A percentile compares a stretch with the other conserved stretches of the same genome.
phyloP scores from a whole-genome alignment of 805 yeast species.

The Schwanniomyces vanrijiae region DNA sequence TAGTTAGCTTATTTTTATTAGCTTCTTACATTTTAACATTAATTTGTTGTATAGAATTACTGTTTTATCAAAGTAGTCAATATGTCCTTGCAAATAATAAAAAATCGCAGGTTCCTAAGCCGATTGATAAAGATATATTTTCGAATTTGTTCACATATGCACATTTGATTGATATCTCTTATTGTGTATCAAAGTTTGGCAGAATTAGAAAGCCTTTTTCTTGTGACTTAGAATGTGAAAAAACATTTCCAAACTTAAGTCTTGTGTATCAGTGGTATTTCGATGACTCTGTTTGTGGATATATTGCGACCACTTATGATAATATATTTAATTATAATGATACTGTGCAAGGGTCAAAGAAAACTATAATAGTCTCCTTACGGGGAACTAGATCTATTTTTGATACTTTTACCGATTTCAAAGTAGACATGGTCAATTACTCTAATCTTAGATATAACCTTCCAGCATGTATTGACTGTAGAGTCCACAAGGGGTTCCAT shows the following conservation, averaged over 20 bases:
- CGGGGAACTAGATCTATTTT: slow-evolving; percentile 44
- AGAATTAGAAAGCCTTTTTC: slow-evolving; percentile 36
- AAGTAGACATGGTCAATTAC: slow-evolving; percentile 34
- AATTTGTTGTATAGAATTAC: neutral
- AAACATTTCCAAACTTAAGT: slow-evolving; percentile 34
- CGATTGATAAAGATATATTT: slow-evolving; percentile 23
- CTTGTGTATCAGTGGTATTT: slow-evolving; percentile 42
- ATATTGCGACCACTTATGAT: slow-evolving; percentile 32
- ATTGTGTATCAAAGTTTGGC: slow-evolving; percentile 34
- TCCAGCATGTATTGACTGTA: slow-evolving; percentile 32
- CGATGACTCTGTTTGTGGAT: slow-evolving; percentile 38
- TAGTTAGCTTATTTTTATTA: neutral
- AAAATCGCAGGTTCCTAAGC: slow-evolving; percentile 8
- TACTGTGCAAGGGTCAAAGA: neutral
- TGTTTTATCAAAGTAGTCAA: neutral
- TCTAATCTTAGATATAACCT: slow-evolving; percentile 18
- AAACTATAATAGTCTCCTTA: slow-evolving; percentile 34
- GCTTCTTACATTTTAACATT: neutral
- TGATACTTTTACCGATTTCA: slow-evolving; percentile 40
- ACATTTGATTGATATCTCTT: slow-evolving; percentile 43
- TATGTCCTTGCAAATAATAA: neutral
- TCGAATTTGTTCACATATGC: slow-evolving; percentile 36
- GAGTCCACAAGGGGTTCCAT: slow-evolving; percentile 39
- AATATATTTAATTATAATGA: slow-evolving; percentile 22
- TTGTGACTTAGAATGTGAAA: slow-evolving; percentile 37